phyloP scores from a whole-genome alignment of 306 rosid genomes.

The Glycyrrhiza uralensis region DNA sequence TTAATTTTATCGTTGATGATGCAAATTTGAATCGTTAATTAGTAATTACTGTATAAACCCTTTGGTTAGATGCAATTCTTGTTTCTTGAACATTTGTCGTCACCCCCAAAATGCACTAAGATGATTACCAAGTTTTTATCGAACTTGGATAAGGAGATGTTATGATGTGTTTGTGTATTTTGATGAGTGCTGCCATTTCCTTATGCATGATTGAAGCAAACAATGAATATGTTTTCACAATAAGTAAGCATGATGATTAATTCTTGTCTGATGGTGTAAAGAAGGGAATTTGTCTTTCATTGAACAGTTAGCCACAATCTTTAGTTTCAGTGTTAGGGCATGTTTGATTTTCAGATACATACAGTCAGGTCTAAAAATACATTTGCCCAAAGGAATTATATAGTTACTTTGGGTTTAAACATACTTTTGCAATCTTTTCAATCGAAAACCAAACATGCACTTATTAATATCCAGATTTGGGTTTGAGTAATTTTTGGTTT shows the following conservation, averaged over 20 bases:
- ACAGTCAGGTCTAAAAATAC: too few species aligned
- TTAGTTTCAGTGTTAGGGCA: too few species aligned
- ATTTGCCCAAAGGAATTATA: too few species aligned
- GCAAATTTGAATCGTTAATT: background rate
- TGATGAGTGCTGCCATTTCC: background rate
- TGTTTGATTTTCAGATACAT: too few species aligned
- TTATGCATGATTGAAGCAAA: background rate
- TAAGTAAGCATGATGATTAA: background rate
- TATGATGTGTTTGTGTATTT: background rate
- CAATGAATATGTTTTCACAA: background rate
- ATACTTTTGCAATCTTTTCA: too few species aligned
- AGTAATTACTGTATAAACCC: background rate
- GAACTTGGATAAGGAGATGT: background rate
- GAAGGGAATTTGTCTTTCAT: background rate
- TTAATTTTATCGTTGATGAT: background rate
- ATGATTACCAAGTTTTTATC: background rate
- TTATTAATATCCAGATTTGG: background rate
- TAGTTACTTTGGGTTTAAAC: too few species aligned
- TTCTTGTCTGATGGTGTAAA: background rate
- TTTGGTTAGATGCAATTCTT: background rate
- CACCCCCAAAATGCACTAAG: background rate
- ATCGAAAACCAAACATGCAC: too few species aligned
- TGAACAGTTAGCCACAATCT: background rate
- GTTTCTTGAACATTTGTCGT: background rate
- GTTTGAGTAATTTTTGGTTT: background rate